Evolutionary conservation across 768 basidiomycete genomes (phyloP), one percentile per base, ranked within the genome.

Genomic region (Lentinula boryana): DNA sequence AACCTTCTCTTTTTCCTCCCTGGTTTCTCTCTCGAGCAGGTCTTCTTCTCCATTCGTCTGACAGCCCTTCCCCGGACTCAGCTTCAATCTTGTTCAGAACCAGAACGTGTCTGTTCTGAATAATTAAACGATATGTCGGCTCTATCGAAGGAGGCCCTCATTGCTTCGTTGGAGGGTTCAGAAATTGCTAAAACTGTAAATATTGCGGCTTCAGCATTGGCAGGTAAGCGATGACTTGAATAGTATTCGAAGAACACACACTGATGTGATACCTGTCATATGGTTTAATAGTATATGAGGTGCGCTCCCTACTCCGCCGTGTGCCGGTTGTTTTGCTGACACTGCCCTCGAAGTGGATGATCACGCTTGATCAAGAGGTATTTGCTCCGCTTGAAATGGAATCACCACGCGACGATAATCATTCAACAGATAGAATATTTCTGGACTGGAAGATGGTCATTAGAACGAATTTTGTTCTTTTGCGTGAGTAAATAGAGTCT

Each of bases 341-440:
- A 44, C 23, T 9, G 9, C n/a, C 13, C 18, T 50, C 4, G 27
- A 48, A 57, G 62, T 64, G 55, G 62, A n/a, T 70, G 32, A 72
- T 78, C 57, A 79, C 76, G 10, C 60, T 78, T 7, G 71, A 75
- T 43, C 70, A 75, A 48, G 77, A 78, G 70, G 77, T 74, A 62
- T 16, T 63, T 55, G 23, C 12, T 27, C 27, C 5, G 21, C 32
- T 35, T 44, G 21, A 49, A 43, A 35, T 40, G 31, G 16, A 13
- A 27, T n/a, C 44, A 15, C 12, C 5, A 10, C 18, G 18, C 52
- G 41, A 27, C 53, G 6, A 49, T 46, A 31, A 21, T 58, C 15
- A 23, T 38, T 27, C 16, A 10, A 5, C 60, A 77, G 78, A 66
- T 74, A 9, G 66, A 72, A 51, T 71, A 76, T 56, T 80, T 78